These are phyloP conservation scores for Trypanosoma theileri DNA, from an alignment of 208 protist species.

Conservation along the genomic window DNA sequence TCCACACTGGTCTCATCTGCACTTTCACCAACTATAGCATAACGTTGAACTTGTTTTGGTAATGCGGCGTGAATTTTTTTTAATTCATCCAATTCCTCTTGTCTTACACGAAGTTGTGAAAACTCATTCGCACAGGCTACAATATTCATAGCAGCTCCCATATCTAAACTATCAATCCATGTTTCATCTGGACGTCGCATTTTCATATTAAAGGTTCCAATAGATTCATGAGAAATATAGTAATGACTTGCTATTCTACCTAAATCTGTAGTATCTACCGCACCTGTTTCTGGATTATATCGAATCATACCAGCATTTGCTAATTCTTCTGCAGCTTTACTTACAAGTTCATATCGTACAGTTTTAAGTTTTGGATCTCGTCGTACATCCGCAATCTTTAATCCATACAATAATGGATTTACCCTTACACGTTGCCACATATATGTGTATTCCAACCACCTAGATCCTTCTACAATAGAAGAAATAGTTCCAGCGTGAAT, in stretches of 20 bases:
- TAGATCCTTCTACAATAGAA: conserved; percentile 93
- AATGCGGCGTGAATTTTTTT: conserved; percentile 71
- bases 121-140: conserved; percentile 95
- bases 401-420: conserved; percentile 96
- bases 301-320: conserved; percentile 94
- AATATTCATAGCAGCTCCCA: conserved; percentile 93
- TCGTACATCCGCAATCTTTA: conserved; percentile 90
- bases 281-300: conserved; percentile 97
- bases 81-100: conserved; percentile 96
- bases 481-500: conserved; percentile 97
- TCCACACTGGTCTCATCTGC: conserved; percentile 86
- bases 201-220: conserved; percentile 94
- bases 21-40: conserved; percentile 71
- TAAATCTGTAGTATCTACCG: conserved; percentile 94
- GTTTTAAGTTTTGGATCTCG: conserved; percentile 90
- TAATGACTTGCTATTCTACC: conserved; percentile 97
- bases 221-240: conserved; percentile 97
- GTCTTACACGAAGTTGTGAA: conserved; percentile 94
- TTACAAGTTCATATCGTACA: conserved; percentile 94
- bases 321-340: conserved; percentile 92
- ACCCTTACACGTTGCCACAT: conserved; percentile 96
- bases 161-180: conserved; percentile 83
- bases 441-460: conserved; percentile 98
- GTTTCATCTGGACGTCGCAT: conserved; percentile 81
- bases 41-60: conserved; percentile 66